phyloP scores from a whole-genome alignment of 257 asterid genomes.

The Ocimum tenuiflorum region DNA sequence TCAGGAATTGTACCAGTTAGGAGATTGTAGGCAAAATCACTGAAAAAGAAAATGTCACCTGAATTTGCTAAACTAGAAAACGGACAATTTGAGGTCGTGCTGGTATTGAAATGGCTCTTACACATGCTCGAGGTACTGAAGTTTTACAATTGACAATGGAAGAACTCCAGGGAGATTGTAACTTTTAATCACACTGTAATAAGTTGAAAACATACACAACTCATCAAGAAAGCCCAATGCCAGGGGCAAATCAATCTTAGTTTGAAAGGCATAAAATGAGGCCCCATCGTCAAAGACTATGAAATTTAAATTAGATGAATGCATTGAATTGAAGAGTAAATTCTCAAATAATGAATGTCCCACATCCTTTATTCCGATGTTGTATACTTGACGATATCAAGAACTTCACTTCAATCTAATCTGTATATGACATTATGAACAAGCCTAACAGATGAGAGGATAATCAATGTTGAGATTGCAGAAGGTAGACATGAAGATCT shows the following conservation, averaged over 20 bases:
- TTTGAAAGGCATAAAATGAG: not conserved
- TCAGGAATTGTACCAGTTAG: conserved; percentile 69
- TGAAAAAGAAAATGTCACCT: conserved; percentile 19
- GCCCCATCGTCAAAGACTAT: not conserved
- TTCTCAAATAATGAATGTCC: not conserved
- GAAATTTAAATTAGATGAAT: not conserved
- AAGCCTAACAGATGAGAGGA: not conserved
- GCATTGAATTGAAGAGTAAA: not conserved
- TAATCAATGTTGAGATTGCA: not conserved
- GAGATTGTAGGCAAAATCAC: conserved; percentile 86
- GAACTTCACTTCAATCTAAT: not conserved
- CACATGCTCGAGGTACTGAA: conserved; percentile 62
- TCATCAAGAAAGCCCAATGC: conserved; percentile 1
- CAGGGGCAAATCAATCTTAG: not conserved
- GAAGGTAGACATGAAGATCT: not conserved
- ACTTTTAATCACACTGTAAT: conserved; percentile 68
- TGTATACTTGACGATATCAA: not conserved
- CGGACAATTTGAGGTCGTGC: not conserved
- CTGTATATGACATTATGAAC: not conserved
- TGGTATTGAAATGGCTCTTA: conserved; percentile 28
- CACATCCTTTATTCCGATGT: not conserved
- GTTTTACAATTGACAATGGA: conserved; percentile 49
- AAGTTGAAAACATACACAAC: not conserved
- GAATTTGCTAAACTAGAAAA: not conserved
- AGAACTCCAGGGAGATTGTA: conserved; percentile 71